Percentiles rank a stretch among this genome's conserved stretches.
Conservation (phyloP, 1,284 basidiomycete genomes). For the Moniliophthora roreri region DNA sequence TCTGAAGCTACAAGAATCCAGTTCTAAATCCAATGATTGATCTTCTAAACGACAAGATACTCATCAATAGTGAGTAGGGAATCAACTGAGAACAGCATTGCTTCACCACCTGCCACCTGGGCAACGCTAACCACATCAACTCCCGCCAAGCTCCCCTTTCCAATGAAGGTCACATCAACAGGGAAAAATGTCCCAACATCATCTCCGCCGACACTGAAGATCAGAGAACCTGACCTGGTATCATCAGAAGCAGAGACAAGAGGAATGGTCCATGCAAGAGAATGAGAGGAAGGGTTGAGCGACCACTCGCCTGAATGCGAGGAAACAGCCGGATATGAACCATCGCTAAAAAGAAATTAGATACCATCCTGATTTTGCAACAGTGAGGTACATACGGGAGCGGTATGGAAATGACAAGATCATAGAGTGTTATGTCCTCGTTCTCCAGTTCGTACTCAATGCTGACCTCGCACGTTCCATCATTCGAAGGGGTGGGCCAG, state of each 20-base stretch:
- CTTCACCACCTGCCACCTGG: conserved; percentile 57
- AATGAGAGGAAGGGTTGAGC: conserved; percentile 75
- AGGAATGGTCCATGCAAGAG: conserved; percentile 83
- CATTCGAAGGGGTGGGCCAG: conserved; percentile 92
- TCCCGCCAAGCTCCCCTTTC: conserved; percentile 75
- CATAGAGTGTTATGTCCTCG: conserved; percentile 75
- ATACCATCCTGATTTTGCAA: conserved; percentile 6
- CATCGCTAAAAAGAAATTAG: conserved; percentile 46
- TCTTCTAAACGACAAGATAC: conserved; percentile 56
- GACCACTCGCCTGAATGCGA: conserved; percentile 80
- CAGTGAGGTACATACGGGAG: conserved; percentile 66
- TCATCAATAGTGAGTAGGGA: conserved; percentile 70
- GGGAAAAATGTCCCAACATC: conserved; percentile 92
- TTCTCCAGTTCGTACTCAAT: conserved; percentile 98
- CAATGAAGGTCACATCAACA: conserved; percentile 81
- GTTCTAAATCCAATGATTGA: no score
- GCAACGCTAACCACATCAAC: conserved; percentile 62
- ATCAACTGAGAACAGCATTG: conserved; percentile 78
- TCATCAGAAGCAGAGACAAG: conserved; percentile 53
- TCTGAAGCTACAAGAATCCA: no score
- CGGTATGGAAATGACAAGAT: conserved; percentile 89
- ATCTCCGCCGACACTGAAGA: conserved; percentile 86
- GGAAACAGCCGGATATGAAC: conserved; percentile 84
- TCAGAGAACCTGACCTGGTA: conserved; percentile 76
- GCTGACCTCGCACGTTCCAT: conserved; percentile 90